phyloP scores from a whole-genome alignment of 176 grass and related monocot species.

The Musa troglodytarum region DNA sequence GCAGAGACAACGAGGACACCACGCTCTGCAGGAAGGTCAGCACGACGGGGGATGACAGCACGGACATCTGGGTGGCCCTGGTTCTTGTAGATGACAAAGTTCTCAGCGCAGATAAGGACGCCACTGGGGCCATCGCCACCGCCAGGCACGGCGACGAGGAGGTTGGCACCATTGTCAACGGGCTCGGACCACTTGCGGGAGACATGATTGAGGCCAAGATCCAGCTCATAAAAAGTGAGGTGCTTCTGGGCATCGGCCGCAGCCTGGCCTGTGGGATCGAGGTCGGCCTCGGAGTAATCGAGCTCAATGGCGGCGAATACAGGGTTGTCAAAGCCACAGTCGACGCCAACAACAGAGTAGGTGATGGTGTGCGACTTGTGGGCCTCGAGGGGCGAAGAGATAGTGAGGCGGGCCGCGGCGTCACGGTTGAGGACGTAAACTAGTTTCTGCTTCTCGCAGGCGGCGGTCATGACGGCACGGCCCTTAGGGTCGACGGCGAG shows the following conservation, averaged over 20 bases:
- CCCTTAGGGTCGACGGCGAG: slow-evolving; percentile 90
- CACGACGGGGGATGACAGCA: slow-evolving; percentile 84
- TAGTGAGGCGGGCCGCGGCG: slow-evolving; percentile 65
- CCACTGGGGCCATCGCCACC: slow-evolving; percentile 78
- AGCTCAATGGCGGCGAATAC: slow-evolving; percentile 87
- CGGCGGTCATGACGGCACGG: slow-evolving; percentile 70
- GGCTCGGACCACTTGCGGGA: slow-evolving; percentile 89
- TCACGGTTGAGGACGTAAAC: slow-evolving; percentile 93
- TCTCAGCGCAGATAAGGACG: slow-evolving; percentile 83
- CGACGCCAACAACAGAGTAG: slow-evolving; percentile 63
- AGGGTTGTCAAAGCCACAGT: slow-evolving; percentile 92
- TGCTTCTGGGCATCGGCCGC: slow-evolving; percentile 80
- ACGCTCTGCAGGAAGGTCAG: slow-evolving; percentile 82
- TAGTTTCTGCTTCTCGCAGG: slow-evolving; percentile 95
- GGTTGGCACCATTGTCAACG: slow-evolving; percentile 78
- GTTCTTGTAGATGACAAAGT: slow-evolving; percentile 89
- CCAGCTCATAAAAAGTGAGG: slow-evolving; percentile 97
- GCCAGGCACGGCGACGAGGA: slow-evolving; percentile 83
- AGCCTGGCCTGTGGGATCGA: slow-evolving; percentile 68
- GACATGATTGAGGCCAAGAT: slow-evolving; percentile 87
- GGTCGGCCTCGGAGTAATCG: slow-evolving; percentile 80
- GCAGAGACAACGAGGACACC: slow-evolving; percentile 91
- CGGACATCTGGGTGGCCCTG: slow-evolving; percentile 90
- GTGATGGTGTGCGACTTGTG: slow-evolving; percentile 88
- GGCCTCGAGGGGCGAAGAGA: slow-evolving; percentile 90